Conservation (phyloP, 1,284 basidiomycete species). For the Cryptococcus floricola region DNA sequence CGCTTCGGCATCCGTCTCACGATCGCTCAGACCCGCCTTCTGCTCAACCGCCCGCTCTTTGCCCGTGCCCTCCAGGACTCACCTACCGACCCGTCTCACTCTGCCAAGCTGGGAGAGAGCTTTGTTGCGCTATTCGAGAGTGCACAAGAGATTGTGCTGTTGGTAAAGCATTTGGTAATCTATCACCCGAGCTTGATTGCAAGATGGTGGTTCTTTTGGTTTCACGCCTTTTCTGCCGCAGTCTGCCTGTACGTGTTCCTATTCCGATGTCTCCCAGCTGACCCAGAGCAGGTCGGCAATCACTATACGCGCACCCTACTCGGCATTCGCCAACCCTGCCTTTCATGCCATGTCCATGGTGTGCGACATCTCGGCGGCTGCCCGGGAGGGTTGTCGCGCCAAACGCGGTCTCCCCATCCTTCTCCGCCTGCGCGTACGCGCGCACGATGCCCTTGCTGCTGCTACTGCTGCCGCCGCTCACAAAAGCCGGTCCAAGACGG, state of each 20-base stretch:
- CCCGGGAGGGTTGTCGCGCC: conserved; percentile 41
- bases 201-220: conserved; percentile 49
- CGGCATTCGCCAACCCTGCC: conserved; percentile 44
- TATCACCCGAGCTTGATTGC: conserved; percentile 46
- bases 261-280: neutral
- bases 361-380: conserved; percentile 43
- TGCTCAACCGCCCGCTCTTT: conserved; percentile 45
- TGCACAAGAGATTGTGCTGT: conserved; percentile 45
- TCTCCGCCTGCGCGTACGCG: conserved; percentile 35
- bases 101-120: conserved; percentile 27
- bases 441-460: conserved; percentile 30
- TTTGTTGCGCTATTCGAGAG: conserved; percentile 45
- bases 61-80: conserved; percentile 39
- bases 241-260: conserved; percentile 39
- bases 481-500: conserved; percentile 2
- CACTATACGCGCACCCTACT: conserved; percentile 41
- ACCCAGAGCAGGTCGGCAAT: conserved; percentile 33
- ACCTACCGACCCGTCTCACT: conserved; percentile 30
- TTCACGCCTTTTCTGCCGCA: conserved; percentile 45
- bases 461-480: neutral
- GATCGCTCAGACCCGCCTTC: conserved; percentile 41
- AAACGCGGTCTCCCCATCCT: conserved; percentile 44
- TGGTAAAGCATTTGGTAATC: conserved; percentile 44
- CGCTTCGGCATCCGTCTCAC: conserved; percentile 44
- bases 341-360: conserved; percentile 42